Percentiles rank a stretch among this genome's conserved stretches.
phyloP scores from a whole-genome alignment of 306 rosid genomes.

The Quercus dentata region DNA sequence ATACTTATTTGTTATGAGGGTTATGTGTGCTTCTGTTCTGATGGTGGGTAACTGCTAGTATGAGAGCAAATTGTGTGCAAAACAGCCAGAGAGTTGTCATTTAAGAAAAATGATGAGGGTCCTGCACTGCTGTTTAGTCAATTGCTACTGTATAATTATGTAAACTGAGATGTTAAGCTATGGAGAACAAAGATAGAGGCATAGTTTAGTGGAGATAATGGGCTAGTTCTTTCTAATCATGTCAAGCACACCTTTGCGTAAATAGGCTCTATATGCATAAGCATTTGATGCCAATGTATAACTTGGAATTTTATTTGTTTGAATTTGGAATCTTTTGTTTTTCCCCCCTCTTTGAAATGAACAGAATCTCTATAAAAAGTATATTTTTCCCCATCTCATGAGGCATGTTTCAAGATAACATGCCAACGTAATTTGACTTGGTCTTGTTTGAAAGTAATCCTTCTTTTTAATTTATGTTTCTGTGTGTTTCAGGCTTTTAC shows the following conservation, averaged over 20 bases:
- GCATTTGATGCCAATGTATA: too few species aligned
- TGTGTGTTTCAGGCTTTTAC: conserved; percentile 6
- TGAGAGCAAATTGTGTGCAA: too few species aligned
- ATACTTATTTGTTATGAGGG: too few species aligned
- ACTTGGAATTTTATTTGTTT: too few species aligned
- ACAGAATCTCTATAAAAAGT: too few species aligned
- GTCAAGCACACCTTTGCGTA: too few species aligned
- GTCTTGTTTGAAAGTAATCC: neutral
- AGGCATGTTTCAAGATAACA: neutral
- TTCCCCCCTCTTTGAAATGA: too few species aligned
- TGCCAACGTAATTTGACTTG: neutral
- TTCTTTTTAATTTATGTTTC: neutral
- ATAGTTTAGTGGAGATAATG: neutral
- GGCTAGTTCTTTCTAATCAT: neutral
- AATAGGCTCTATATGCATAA: too few species aligned
- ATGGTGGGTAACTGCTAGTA: too few species aligned
- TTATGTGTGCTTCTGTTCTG: too few species aligned
- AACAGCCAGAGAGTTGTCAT: neutral
- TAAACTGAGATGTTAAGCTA: neutral
- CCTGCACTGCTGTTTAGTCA: neutral
- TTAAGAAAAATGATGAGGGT: neutral
- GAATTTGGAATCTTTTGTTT: too few species aligned
- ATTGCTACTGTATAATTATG: neutral
- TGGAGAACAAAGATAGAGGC: neutral
- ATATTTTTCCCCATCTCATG: neutral